Evolutionary conservation across 768 basidiomycete genomes (phyloP), one percentile per base, ranked within the genome.

Genomic region (Collybiopsis luxurians): DNA sequence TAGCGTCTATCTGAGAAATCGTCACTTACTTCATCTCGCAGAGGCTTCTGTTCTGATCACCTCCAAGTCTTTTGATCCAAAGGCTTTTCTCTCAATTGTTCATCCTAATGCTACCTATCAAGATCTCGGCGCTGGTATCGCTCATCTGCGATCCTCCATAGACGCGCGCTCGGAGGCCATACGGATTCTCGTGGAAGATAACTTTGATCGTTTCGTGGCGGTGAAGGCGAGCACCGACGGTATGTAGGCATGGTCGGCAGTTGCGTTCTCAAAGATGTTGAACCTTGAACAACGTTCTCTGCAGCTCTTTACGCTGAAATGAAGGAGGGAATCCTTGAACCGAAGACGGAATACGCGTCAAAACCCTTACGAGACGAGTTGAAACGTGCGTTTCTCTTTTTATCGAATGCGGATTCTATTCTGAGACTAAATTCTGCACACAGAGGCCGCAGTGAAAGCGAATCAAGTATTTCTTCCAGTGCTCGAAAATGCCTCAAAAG

Each of bases 171-270:
- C 94, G 1, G 92, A 95, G 62, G 97, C 95, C n/a, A 87, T 98
- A 56, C 80, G 95, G 39, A 84, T 95, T 21, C 79, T 99, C 30
- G 97, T 99, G 10, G 95, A 98, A 69, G 94, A 98, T 64, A 97
- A 98, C 70, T 98, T 98, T 71, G 95, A 98, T 73, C 81, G 94
- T 12, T 99, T 98, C 65, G 96, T 98, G 17, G 91, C 92, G 2
- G 96, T 99, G 55, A 99, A 99, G 66, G 92, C 92, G 9, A 91
- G 90, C 9, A 96, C 92, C n/a, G 95, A 96, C 71, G 90, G 95
- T 95, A 69, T 53, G 75, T 55, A 5, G 31, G 13, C 31, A 6
- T 5, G 26, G 39, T 17, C 28, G n/a, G n/a, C 44, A 27, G 28
- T 40, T 31, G 48, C 28, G 17, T 55, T 17, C 49, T 19, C 53